Conservation (phyloP, 345 rosid genomes). For the Salix viminalis region DNA sequence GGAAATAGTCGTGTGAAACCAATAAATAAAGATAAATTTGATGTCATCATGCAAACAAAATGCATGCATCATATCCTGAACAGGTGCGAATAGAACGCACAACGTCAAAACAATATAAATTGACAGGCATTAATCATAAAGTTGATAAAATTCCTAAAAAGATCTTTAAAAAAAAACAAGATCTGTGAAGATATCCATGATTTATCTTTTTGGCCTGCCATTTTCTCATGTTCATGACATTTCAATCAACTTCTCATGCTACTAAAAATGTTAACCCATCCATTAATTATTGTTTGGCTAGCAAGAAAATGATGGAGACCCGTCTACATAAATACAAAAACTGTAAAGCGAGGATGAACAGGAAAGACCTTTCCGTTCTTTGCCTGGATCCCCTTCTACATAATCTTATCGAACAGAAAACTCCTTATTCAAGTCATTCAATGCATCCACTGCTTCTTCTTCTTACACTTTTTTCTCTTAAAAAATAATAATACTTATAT, state of each 20-base stretch:
- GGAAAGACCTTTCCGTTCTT: neutral
- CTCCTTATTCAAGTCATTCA: neutral
- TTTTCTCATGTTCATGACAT: neutral
- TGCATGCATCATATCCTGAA: neutral
- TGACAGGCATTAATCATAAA: neutral
- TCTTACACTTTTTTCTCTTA: too few species aligned
- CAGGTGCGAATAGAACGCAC: neutral
- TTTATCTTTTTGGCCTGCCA: conserved; percentile 3
- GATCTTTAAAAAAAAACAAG: neutral
- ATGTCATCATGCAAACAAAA: neutral
- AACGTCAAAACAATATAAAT: neutral
- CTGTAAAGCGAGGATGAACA: neutral
- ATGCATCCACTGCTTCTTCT: neutral
- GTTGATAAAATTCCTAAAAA: neutral
- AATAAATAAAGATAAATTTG: neutral
- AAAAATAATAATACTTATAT: too few species aligned
- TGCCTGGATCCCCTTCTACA: neutral
- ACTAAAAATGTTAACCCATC: too few species aligned
- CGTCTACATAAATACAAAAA: too few species aligned
- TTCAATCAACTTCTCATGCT: too few species aligned
- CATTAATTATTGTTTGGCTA: too few species aligned
- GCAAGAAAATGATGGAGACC: too few species aligned
- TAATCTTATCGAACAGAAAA: neutral
- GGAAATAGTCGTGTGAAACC: too few species aligned
- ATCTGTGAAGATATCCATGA: neutral